phyloP scores from a whole-genome alignment of 1,284 basidiomycete species.

The Veloporphyrellus conicus region DNA sequence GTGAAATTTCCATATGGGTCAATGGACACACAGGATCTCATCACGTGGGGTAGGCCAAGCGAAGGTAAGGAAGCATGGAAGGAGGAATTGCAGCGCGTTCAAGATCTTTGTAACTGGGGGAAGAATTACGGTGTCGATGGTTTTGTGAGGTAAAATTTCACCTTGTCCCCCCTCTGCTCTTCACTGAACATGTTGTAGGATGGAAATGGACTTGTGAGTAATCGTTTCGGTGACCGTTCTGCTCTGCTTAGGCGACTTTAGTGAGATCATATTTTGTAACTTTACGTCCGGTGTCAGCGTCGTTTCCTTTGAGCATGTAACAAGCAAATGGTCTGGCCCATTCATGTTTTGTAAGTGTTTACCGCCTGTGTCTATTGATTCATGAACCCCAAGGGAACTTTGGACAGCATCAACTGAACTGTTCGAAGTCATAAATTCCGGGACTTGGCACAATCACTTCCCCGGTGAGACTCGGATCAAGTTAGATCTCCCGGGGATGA shows the following conservation, averaged over 20 bases:
- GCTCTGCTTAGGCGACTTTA: slow-evolving; percentile 17
- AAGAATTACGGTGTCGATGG: slow-evolving; percentile 35
- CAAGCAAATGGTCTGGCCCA: background rate
- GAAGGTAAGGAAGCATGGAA: slow-evolving; percentile 24
- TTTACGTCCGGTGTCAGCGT: slow-evolving; percentile 40
- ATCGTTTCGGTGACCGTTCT: background rate
- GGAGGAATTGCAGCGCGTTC: slow-evolving; percentile 28
- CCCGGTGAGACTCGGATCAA: slow-evolving; percentile 37
- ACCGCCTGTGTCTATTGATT: background rate
- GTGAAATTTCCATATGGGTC: slow-evolving; percentile 36
- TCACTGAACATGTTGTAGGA: slow-evolving; percentile 28
- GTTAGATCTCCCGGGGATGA: slow-evolving; percentile 30
- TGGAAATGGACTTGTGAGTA: slow-evolving; percentile 49
- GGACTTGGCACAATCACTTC: slow-evolving; percentile 34
- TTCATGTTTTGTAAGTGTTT: background rate
- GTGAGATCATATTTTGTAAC: slow-evolving; percentile 53
- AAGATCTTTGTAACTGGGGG: slow-evolving; percentile 37
- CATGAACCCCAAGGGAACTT: background rate
- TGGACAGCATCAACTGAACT: background rate
- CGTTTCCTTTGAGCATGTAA: slow-evolving; percentile 32
- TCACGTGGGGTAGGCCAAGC: slow-evolving; percentile 34
- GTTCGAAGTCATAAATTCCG: slow-evolving; percentile 26
- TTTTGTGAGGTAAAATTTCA: slow-evolving; percentile 34
- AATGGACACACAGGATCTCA: slow-evolving; percentile 43
- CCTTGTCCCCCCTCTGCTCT: background rate